A percentile compares a stretch with the other conserved stretches of the same genome.
Conservation (phyloP, 2,329 filamentous ascomycete genomes). For the Colletotrichum acutatum region DNA sequence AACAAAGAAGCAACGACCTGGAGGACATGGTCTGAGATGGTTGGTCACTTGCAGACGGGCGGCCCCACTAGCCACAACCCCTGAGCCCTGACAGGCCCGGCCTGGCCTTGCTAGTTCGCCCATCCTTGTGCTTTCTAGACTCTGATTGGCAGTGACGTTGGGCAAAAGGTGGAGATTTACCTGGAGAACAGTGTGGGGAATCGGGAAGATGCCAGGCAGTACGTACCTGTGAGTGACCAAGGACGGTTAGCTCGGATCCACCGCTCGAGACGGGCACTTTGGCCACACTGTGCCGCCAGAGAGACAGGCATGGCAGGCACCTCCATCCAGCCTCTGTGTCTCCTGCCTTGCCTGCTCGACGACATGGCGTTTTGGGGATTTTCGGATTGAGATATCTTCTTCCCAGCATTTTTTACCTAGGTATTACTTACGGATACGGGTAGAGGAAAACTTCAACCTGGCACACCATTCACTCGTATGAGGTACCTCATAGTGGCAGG, state of each 20-base stretch:
- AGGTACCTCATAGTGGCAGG: not conserved
- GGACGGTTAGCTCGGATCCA: constrained; percentile 16
- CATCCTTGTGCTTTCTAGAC: not conserved
- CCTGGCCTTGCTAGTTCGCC: constrained; percentile 8
- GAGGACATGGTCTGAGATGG: not conserved
- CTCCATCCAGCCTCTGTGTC: not conserved
- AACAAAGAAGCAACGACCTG: not conserved
- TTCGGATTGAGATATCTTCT: not conserved
- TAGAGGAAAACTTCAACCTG: not conserved
- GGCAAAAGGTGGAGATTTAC: constrained; percentile 2
- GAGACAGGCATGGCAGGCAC: not conserved
- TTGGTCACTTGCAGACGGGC: constrained; percentile 4
- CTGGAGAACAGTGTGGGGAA: constrained; percentile 35
- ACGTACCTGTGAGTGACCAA: constrained; percentile 11
- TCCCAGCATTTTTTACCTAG: no score
- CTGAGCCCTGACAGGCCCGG: constrained; percentile 24
- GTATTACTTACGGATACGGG: not conserved
- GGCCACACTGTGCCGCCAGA: constrained; percentile 21
- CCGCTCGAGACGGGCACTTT: not conserved
- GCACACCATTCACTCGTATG: not conserved
- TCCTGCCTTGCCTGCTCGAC: not conserved
- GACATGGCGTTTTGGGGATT: not conserved
- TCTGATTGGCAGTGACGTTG: constrained; percentile 24
- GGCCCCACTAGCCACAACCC: constrained; percentile 12
- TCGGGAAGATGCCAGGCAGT: not conserved